These are phyloP conservation scores for Moricandia moricandioides DNA, from an alignment of 345 rosid species.

Conservation along the genomic window DNA sequence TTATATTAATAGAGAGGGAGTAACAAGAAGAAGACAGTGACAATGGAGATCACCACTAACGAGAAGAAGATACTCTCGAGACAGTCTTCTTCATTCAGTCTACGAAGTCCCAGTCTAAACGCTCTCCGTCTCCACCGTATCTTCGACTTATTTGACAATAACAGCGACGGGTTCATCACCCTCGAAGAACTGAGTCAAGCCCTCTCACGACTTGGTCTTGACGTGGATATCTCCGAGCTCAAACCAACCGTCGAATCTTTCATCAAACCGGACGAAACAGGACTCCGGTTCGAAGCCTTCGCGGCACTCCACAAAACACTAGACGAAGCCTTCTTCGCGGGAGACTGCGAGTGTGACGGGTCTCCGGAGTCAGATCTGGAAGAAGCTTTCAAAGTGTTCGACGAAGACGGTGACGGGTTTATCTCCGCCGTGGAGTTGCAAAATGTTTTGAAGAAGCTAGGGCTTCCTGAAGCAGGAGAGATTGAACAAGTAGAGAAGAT, in stretches of 20 bases:
- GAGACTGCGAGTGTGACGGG: neutral
- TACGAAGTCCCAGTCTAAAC: conserved; percentile 59
- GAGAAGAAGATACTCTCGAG: conserved; percentile 29
- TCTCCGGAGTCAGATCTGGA: conserved; percentile 60
- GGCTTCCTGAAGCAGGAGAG: conserved; percentile 65
- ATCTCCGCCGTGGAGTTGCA: conserved; percentile 85
- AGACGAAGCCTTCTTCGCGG: conserved; percentile 44
- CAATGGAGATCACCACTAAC: conserved; percentile 21
- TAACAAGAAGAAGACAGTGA: neutral
- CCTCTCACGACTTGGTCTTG: conserved; percentile 59
- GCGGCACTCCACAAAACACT: conserved; percentile 58
- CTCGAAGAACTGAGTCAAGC: conserved; percentile 61
- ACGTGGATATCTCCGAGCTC: conserved; percentile 53
- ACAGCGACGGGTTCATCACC: conserved; percentile 66
- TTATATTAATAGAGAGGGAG: neutral
- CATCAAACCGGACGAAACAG: conserved; percentile 50
- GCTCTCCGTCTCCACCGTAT: conserved; percentile 68
- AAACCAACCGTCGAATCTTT: conserved; percentile 50
- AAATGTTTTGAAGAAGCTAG: conserved; percentile 68
- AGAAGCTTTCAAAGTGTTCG: conserved; percentile 97
- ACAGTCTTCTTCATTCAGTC: conserved; percentile 47
- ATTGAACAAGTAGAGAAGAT: conserved; percentile 66
- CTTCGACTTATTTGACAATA: conserved; percentile 77
- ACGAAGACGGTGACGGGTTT: conserved; percentile 82
- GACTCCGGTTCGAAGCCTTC: conserved; percentile 65